These are phyloP conservation scores for Plasmodium sp. DNA, from an alignment of 169 alveolate genomes.

Conservation along the genomic window DNA sequence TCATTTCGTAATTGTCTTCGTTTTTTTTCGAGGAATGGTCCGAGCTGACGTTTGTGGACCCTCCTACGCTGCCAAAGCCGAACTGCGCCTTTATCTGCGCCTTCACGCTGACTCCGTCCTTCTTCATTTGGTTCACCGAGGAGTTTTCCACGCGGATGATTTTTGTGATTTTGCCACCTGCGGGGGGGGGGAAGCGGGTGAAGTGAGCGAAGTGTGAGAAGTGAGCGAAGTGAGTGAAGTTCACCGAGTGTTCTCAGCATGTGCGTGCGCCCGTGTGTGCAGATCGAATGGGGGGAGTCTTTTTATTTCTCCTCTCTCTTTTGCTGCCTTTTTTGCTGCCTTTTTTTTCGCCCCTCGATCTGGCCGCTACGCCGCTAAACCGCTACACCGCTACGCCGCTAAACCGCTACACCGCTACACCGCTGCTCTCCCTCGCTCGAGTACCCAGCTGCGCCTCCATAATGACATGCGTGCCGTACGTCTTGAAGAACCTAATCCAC, in stretches of 20 bases:
- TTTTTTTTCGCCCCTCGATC: background rate
- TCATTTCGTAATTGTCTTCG: slow-evolving; percentile 59
- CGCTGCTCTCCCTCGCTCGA: background rate
- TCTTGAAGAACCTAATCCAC: slow-evolving; percentile 86
- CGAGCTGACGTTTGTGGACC: slow-evolving; percentile 10
- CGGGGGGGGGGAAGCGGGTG: background rate
- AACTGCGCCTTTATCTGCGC: slow-evolving; percentile 76
- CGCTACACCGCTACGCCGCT: background rate
- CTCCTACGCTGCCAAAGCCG: slow-evolving; percentile 72
- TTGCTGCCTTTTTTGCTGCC: background rate
- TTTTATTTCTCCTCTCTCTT: background rate
- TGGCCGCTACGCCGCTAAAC: background rate
- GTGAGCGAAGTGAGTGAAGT: too few species aligned
- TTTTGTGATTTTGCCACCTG: slow-evolving; percentile 88
- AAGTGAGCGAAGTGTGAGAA: background rate
- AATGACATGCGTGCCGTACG: slow-evolving; percentile 87
- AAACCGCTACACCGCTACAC: background rate
- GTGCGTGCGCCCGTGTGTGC: background rate
- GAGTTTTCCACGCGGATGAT: slow-evolving; percentile 80
- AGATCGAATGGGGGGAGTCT: background rate
- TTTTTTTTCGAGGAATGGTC: slow-evolving; percentile 13
- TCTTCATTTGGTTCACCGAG: slow-evolving; percentile 78
- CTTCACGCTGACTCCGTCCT: slow-evolving; percentile 81
- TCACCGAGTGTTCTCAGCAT: background rate
- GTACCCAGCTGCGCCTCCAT: slow-evolving; percentile 84